Evolutionary conservation across 2,329 filamentous ascomycete species (phyloP).

Genomic region (Ciborinia camelliae): DNA sequence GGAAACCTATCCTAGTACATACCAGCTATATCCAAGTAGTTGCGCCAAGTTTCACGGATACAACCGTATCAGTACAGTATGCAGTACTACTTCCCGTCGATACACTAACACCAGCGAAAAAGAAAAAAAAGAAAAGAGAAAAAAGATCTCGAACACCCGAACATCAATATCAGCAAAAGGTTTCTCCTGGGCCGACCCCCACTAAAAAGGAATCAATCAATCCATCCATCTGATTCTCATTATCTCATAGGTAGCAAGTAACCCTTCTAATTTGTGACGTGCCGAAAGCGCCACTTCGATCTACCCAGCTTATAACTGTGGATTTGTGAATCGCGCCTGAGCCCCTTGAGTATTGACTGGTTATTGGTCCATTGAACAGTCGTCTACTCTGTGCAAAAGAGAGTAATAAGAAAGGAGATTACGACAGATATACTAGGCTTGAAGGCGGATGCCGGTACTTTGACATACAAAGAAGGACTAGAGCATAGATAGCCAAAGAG

Average conservation of each 20-base stretch:
- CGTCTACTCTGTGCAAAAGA: conserved; percentile 6
- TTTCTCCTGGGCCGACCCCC: conserved; percentile 3
- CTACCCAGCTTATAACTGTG: conserved; percentile 13
- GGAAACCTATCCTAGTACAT: not conserved
- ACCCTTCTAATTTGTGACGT: conserved; percentile 18
- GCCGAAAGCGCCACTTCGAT: conserved; percentile 19
- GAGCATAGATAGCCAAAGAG: not conserved
- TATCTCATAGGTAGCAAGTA: not conserved
- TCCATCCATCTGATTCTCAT: not conserved
- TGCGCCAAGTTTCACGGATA: not conserved
- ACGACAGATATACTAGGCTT: conserved; percentile 8
- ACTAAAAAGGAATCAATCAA: not conserved
- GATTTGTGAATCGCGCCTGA: conserved; percentile 11
- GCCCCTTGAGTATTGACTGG: conserved; percentile 11
- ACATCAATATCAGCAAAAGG: not conserved
- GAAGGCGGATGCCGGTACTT: not conserved
- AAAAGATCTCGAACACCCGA: conserved; percentile 9
- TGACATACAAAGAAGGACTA: conserved; percentile 1
- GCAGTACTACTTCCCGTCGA: no score
- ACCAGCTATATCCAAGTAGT: no score
- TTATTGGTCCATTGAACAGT: not conserved
- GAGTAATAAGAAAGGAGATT: conserved; percentile 4
- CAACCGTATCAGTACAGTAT: not conserved
- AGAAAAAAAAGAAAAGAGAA: not conserved
- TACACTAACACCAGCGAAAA: not conserved